These are phyloP conservation scores for Truncatella angustata DNA, from an alignment of 2,329 filamentous ascomycete species.

Conservation along the genomic window DNA sequence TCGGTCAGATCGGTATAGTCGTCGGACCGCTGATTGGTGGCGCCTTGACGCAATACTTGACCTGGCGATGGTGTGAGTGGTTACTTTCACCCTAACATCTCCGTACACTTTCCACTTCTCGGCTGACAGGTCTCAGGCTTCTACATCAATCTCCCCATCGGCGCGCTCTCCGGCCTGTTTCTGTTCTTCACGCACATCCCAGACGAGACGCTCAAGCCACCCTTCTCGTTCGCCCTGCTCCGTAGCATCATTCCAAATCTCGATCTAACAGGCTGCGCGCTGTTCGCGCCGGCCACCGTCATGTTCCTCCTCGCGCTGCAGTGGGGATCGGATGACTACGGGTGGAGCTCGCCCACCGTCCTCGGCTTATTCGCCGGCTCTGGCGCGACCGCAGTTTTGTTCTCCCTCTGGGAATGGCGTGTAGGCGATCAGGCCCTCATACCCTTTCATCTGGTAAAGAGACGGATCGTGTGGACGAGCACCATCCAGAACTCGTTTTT, in stretches of 20 bases:
- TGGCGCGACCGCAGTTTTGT: slow-evolving; percentile 29
- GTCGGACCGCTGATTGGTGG: slow-evolving; percentile 47
- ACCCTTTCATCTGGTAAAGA: not conserved
- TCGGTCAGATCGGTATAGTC: slow-evolving; percentile 40
- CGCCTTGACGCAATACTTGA: slow-evolving; percentile 35
- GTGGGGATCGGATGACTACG: slow-evolving; percentile 32
- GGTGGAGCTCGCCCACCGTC: slow-evolving; percentile 34
- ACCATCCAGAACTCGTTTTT: not conserved
- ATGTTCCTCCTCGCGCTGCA: slow-evolving; percentile 46
- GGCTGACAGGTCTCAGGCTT: slow-evolving; percentile 28
- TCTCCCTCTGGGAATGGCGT: slow-evolving; percentile 39
- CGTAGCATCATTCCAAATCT: slow-evolving; percentile 27
- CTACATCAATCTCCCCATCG: slow-evolving; percentile 44
- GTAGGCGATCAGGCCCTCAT: slow-evolving; percentile 49
- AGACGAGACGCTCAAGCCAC: slow-evolving; percentile 27
- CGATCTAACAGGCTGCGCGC: slow-evolving; percentile 37
- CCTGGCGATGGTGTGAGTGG: slow-evolving; percentile 44
- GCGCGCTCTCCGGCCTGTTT: slow-evolving; percentile 28
- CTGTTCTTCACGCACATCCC: slow-evolving; percentile 33
- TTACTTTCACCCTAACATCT: too few species aligned
- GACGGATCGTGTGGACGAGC: not conserved
- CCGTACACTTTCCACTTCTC: too few species aligned
- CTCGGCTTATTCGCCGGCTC: slow-evolving; percentile 38
- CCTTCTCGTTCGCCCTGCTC: slow-evolving; percentile 11
- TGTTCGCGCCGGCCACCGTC: slow-evolving; percentile 37